A percentile compares a stretch with the other conserved stretches of the same genome.
These are phyloP conservation scores for Populus tomentosa DNA, from an alignment of 441 rosid genomes.

Conservation along the genomic window DNA sequence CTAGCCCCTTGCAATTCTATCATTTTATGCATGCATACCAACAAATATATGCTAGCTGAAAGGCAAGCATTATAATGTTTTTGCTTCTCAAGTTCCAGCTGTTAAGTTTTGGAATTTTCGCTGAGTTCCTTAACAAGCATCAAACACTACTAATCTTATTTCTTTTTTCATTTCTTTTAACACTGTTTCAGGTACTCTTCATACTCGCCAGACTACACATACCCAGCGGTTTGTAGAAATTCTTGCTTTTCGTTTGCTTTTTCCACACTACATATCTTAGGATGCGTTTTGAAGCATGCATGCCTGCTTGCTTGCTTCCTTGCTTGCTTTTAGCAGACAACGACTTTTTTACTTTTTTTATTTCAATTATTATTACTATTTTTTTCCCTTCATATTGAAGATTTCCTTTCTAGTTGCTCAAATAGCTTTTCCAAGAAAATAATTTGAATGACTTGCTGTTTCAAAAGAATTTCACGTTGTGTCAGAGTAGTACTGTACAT, in stretches of 20 bases:
- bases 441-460: not conserved
- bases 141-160: not conserved
- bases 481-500: not conserved
- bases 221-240: slow-evolving; percentile 67
- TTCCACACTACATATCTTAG: slow-evolving; percentile 14
- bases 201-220: slow-evolving; percentile 81
- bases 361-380: not conserved
- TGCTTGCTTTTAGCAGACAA: not conserved
- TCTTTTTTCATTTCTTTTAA: not conserved
- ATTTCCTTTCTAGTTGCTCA: not conserved
- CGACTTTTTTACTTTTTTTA: slow-evolving; percentile 15
- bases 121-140: not conserved
- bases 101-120: not conserved
- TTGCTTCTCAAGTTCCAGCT: not conserved
- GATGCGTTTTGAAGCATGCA: slow-evolving; percentile 20
- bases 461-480: not conserved
- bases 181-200: slow-evolving; percentile 63
- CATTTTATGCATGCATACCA: not conserved
- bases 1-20: not conserved
- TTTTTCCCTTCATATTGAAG: not conserved
- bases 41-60: not conserved
- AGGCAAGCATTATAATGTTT: not conserved
- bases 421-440: not conserved
- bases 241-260: slow-evolving; percentile 15
- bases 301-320: not conserved